These are phyloP conservation scores for Penicillium glabrum DNA, from an alignment of 2,329 filamentous ascomycete genomes.

Conservation along the genomic window DNA sequence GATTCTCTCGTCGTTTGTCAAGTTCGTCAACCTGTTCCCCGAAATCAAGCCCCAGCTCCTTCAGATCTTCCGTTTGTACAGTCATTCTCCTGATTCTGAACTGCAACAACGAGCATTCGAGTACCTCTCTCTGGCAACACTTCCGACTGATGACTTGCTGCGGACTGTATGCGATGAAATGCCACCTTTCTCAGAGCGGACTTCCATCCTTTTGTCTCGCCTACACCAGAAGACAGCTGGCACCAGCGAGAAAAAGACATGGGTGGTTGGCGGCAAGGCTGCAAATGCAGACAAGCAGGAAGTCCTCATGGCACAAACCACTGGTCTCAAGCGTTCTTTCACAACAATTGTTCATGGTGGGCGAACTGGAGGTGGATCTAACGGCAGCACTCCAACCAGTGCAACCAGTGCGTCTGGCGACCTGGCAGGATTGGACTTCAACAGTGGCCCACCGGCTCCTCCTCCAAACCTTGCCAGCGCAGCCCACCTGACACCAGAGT, in stretches of 20 bases:
- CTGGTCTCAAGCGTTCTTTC: conserved; percentile 83
- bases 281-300: conserved; percentile 81
- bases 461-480: conserved; percentile 86
- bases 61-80: conserved; percentile 87
- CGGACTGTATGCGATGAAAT: conserved; percentile 97
- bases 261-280: conserved; percentile 96
- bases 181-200: conserved; percentile 94
- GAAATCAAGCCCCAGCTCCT: conserved; percentile 96
- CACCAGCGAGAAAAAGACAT: conserved; percentile 92
- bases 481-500: conserved; percentile 88
- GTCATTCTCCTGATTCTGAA: conserved; percentile 91
- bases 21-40: conserved; percentile 96
- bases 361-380: conserved; percentile 32
- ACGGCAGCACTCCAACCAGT: conserved; percentile 31
- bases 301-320: conserved; percentile 75
- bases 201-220: conserved; percentile 86
- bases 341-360: conserved; percentile 55
- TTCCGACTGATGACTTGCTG: conserved; percentile 86
- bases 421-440: conserved; percentile 77
- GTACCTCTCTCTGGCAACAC: conserved; percentile 80
- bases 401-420: conserved; percentile 59
- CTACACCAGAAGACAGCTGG: conserved; percentile 92
- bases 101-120: conserved; percentile 95
- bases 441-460: conserved; percentile 58
- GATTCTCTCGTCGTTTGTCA: conserved; percentile 92